phyloP scores from a whole-genome alignment of 768 basidiomycete species.

The Paxillus involutus region DNA sequence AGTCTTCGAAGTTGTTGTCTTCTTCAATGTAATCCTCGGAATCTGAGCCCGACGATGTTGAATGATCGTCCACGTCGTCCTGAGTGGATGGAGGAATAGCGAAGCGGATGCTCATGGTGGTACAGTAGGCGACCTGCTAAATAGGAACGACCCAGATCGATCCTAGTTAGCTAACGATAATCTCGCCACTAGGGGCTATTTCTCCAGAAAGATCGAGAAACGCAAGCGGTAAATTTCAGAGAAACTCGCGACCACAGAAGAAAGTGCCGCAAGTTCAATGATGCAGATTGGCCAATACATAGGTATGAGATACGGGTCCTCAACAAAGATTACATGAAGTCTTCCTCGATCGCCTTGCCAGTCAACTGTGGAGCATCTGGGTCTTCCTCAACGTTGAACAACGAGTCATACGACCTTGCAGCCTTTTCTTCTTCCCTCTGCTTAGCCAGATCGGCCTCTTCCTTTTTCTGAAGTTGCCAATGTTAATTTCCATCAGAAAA shows the following conservation, averaged over 20 bases:
- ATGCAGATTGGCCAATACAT: not conserved
- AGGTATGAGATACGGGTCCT: not conserved
- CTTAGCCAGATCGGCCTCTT: constrained; percentile 72
- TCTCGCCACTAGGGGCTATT: constrained; percentile 9
- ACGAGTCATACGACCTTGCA: constrained; percentile 79
- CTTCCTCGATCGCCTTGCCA: constrained; percentile 79
- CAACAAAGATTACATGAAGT: constrained; percentile 68
- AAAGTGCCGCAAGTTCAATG: not conserved
- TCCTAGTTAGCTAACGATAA: not conserved
- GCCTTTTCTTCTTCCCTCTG: constrained; percentile 84
- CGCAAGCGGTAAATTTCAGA: too few species aligned
- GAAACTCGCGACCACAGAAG: not conserved
- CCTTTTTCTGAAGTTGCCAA: constrained; percentile 58
- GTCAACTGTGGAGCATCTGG: constrained; percentile 53
- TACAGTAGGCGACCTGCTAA: not conserved
- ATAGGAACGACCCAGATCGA: not conserved
- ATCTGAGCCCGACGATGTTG: constrained; percentile 21
- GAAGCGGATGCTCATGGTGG: constrained; percentile 32
- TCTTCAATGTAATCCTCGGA: constrained; percentile 29
- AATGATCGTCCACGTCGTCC: constrained; percentile 10
- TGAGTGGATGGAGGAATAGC: constrained; percentile 5
- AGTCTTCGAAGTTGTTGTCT: constrained; percentile 79
- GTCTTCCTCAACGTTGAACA: constrained; percentile 69
- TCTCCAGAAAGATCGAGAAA: not conserved
- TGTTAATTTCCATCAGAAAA: not conserved